Conservation (phyloP, 2,329 filamentous ascomycete species). For the Aureobasidium mangrovei region DNA sequence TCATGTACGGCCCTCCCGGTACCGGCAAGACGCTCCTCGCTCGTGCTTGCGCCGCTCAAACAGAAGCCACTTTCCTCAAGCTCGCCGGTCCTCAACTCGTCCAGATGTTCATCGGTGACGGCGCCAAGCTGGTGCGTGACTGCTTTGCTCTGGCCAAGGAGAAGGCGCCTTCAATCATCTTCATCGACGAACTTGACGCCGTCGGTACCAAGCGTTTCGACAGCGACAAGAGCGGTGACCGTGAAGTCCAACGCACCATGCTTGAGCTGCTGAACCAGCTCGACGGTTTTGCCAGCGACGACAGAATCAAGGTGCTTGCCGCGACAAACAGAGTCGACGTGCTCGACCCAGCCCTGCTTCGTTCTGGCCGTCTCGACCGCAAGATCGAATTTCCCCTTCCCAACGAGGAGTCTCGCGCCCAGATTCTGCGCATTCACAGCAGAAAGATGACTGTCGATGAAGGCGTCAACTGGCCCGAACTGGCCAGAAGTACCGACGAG, state of each 20-base stretch:
- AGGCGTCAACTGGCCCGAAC: constrained; percentile 87
- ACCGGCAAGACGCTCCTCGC: constrained; percentile 89
- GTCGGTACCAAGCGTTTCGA: constrained; percentile 99
- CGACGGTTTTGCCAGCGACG: constrained; percentile 93
- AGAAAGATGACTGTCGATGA: constrained; percentile 97
- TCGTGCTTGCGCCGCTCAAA: constrained; percentile 92
- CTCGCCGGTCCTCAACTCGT: constrained; percentile 95
- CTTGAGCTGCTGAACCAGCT: constrained; percentile 96
- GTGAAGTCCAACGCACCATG: constrained; percentile 98
- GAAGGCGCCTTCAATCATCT: constrained; percentile 98
- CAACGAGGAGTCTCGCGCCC: constrained; percentile 92
- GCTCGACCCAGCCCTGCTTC: constrained; percentile 80
- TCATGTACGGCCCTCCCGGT: constrained; percentile 94
- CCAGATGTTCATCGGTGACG: constrained; percentile 99
- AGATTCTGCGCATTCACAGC: constrained; percentile 95
- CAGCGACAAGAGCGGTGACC: constrained; percentile 93
- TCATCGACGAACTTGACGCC: constrained; percentile 96
- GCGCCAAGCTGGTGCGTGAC: constrained; percentile 93
- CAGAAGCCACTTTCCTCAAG: constrained; percentile 97
- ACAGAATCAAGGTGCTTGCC: constrained; percentile 91
- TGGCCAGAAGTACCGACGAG: constrained; percentile 94
- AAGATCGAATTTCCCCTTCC: constrained; percentile 98
- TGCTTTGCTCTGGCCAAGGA: constrained; percentile 97
- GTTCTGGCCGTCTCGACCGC: constrained; percentile 84
- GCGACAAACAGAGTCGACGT: constrained; percentile 94